A percentile compares a stretch with the other conserved stretches of the same genome.
These are phyloP conservation scores for Exsudoporus frostii DNA, from an alignment of 768 basidiomycete species.

Conservation along the genomic window DNA sequence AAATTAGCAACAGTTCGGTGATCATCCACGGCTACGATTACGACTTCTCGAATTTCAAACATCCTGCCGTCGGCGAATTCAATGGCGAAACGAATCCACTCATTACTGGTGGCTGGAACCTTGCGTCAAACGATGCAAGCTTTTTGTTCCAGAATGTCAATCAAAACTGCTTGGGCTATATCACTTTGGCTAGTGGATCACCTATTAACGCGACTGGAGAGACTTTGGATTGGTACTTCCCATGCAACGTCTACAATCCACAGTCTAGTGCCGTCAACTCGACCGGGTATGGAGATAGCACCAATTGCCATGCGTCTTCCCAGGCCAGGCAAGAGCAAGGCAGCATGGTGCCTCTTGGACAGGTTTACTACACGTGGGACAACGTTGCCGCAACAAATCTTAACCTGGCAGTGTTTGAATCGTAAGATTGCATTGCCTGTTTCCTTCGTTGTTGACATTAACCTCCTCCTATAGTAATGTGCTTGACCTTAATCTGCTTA, in stretches of 20 bases:
- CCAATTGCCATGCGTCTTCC: conserved; percentile 69
- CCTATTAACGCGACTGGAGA: conserved; percentile 63
- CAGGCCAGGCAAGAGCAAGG: conserved; percentile 52
- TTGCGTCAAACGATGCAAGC: conserved; percentile 85
- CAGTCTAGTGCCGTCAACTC: conserved; percentile 68
- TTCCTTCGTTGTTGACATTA: conserved; percentile 1
- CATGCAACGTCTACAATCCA: conserved; percentile 83
- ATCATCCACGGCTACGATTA: conserved; percentile 95
- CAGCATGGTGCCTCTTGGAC: conserved; percentile 58
- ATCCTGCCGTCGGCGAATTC: conserved; percentile 70
- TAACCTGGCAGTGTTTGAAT: conserved; percentile 92
- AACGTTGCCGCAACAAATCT: conserved; percentile 65
- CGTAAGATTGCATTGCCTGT: conserved; percentile 50
- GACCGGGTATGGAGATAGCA: conserved; percentile 60
- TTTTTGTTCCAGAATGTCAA: conserved; percentile 96
- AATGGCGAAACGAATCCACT: conserved; percentile 84
- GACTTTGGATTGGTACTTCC: conserved; percentile 91
- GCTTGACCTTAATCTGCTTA: conserved; percentile 82
- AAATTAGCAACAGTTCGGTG: conserved; percentile 73
- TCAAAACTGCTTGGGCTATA: conserved; percentile 72
- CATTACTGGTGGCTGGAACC: conserved; percentile 67
- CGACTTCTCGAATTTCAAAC: conserved; percentile 83
- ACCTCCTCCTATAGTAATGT: conserved; percentile 53
- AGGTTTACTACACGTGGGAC: conserved; percentile 94
- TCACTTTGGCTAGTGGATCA: conserved; percentile 68